A percentile compares a stretch with the other conserved stretches of the same genome.
Conservation (phyloP, 2,329 filamentous ascomycete genomes). For the Emmonsiellopsis sp. region DNA sequence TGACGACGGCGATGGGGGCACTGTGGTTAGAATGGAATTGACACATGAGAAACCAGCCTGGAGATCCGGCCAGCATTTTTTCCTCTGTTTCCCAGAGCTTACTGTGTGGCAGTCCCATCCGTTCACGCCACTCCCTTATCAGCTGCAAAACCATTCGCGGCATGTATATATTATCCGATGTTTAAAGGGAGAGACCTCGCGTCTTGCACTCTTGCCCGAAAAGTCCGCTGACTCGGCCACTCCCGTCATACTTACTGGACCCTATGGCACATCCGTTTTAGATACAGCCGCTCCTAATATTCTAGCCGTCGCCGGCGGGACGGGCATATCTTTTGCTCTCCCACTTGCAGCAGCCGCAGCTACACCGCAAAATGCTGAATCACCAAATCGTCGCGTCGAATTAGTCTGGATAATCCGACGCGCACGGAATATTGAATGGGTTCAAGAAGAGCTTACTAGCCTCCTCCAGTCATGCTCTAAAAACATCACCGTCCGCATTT, state of each 20-base stretch:
- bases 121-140: conserved; percentile 50
- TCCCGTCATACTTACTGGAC: conserved; percentile 51
- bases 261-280: conserved; percentile 49
- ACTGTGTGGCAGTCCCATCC: conserved; percentile 66
- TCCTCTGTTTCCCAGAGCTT: conserved; percentile 55
- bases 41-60: conserved; percentile 52
- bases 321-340: conserved; percentile 49
- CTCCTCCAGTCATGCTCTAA: conserved; percentile 29
- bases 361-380: background rate
- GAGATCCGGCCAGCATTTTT: conserved; percentile 63
- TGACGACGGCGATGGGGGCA: conserved; percentile 46
- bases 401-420: conserved; percentile 58
- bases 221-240: conserved; percentile 30
- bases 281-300: conserved; percentile 38
- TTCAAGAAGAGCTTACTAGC: conserved; percentile 45
- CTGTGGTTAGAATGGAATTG: conserved; percentile 58
- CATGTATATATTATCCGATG: conserved; percentile 28
- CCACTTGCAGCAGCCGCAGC: conserved; percentile 38
- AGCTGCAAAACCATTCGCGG: conserved; percentile 16
- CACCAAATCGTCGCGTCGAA: conserved; percentile 30
- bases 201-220: conserved; percentile 39
- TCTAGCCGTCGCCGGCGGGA: conserved; percentile 49
- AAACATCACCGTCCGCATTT: conserved; percentile 46
- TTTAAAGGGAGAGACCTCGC: conserved; percentile 47
- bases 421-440: conserved; percentile 47